phyloP scores from a whole-genome alignment of 768 basidiomycete genomes.

The Boletus bicolor region DNA sequence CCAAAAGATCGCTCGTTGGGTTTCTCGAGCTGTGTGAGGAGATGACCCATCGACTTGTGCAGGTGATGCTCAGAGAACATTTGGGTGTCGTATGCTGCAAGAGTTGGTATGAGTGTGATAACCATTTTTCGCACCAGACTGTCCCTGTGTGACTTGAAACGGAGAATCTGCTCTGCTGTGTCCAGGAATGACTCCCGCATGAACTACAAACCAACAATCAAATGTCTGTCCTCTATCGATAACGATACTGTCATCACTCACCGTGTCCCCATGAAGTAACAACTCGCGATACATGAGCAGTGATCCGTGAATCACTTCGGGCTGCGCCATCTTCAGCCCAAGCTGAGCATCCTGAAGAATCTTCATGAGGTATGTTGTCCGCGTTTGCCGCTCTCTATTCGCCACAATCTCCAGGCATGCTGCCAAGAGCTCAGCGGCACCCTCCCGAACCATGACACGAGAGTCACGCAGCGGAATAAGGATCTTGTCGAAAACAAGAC shows the following conservation, averaged over 20 bases:
- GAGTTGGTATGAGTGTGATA: slow-evolving; percentile 90
- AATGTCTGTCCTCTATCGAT: not conserved
- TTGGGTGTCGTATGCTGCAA: slow-evolving; percentile 91
- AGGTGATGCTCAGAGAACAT: slow-evolving; percentile 89
- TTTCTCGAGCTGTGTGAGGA: slow-evolving; percentile 85
- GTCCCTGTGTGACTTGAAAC: slow-evolving; percentile 86
- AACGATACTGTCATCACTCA: slow-evolving; percentile 35
- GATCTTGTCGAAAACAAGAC: slow-evolving; percentile 88
- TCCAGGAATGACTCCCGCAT: slow-evolving; percentile 86
- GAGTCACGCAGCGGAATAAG: slow-evolving; percentile 86
- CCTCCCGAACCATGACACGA: slow-evolving; percentile 87
- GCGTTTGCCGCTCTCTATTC: slow-evolving; percentile 63
- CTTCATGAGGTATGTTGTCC: slow-evolving; percentile 65
- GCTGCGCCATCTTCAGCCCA: slow-evolving; percentile 73
- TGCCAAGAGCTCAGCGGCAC: slow-evolving; percentile 90
- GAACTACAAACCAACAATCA: slow-evolving; percentile 48
- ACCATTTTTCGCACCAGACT: slow-evolving; percentile 88
- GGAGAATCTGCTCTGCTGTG: slow-evolving; percentile 85
- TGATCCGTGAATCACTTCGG: slow-evolving; percentile 91
- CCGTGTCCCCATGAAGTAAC: slow-evolving; percentile 91
- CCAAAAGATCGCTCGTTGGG: slow-evolving; percentile 86
- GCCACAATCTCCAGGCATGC: slow-evolving; percentile 88
- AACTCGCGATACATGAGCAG: slow-evolving; percentile 89
- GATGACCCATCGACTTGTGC: slow-evolving; percentile 90
- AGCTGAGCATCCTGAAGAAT: slow-evolving; percentile 87